phyloP scores from a whole-genome alignment of 108 stramenopile genomes.

The Pseudonitzschia multiseries region DNA sequence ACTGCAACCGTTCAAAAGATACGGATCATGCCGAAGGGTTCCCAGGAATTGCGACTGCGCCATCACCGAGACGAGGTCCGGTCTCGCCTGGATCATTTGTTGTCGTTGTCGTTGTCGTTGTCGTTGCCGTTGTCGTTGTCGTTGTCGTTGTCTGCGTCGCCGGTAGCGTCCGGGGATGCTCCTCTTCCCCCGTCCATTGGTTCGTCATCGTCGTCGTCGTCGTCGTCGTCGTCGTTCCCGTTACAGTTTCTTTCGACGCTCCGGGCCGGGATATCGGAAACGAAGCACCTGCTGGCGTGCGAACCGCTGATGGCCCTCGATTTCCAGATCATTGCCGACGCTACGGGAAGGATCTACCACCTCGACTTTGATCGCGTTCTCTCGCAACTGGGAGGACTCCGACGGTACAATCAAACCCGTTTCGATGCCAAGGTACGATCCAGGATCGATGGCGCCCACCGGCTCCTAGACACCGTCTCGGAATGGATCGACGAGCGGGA shows the following conservation, averaged over 20 bases:
- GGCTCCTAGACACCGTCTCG: background rate
- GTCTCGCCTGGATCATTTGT: background rate
- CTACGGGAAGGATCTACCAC: background rate
- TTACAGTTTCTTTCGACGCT: background rate
- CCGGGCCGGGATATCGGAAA: background rate
- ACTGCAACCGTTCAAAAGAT: background rate
- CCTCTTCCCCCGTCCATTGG: too few species aligned
- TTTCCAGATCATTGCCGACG: background rate
- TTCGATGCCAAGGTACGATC: constrained; percentile 5
- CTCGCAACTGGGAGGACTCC: background rate
- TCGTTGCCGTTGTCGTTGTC: background rate
- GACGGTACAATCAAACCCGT: background rate
- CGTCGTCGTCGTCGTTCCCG: background rate
- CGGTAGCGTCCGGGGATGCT: too few species aligned
- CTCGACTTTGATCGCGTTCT: constrained; percentile 4
- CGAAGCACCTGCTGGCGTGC: background rate
- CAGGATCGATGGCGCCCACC: background rate
- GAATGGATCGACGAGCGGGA: background rate
- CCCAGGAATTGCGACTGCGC: background rate
- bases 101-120: background rate
- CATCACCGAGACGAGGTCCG: background rate
- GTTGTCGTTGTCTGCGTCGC: too few species aligned
- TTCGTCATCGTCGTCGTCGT: too few species aligned
- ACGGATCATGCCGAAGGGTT: background rate
- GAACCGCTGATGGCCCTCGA: constrained; percentile 4